Conservation (phyloP, 2,329 filamentous ascomycete species). For the Alternaria angustiovoidea region DNA sequence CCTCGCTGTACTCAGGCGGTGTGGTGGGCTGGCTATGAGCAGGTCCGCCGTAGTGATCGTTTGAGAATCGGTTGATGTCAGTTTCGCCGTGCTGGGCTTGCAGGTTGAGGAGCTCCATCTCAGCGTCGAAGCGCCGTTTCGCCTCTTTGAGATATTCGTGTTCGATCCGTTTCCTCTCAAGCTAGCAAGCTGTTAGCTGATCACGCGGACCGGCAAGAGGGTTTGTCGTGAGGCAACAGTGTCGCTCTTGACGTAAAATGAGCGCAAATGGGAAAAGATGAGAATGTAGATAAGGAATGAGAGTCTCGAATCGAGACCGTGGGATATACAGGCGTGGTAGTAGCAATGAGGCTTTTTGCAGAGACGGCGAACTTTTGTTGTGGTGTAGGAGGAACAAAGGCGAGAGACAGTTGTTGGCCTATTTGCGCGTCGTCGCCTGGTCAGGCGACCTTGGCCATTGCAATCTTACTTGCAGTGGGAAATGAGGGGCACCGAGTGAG, state of each 20-base stretch:
- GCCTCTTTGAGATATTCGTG: constrained; percentile 92
- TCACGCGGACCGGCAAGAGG: constrained; percentile 25
- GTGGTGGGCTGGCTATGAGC: constrained; percentile 91
- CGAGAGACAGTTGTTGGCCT: constrained; percentile 15
- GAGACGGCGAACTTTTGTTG: constrained; percentile 12
- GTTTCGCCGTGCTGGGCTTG: constrained; percentile 83
- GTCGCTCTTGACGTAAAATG: constrained; percentile 14
- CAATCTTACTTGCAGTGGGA: constrained; percentile 21
- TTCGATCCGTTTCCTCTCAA: constrained; percentile 92
- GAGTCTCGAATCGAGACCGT: constrained; percentile 24
- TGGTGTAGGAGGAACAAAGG: constrained; percentile 14
- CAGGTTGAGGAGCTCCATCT: constrained; percentile 88
- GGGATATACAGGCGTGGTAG: constrained; percentile 26
- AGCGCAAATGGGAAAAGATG: constrained; percentile 25
- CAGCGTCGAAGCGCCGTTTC: constrained; percentile 86
- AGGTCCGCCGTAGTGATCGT: constrained; percentile 73
- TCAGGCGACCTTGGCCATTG: constrained; percentile 18
- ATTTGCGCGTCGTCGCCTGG: constrained; percentile 7
- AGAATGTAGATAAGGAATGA: constrained; percentile 12
- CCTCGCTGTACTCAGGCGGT: constrained; percentile 88
- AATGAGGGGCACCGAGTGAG: constrained; percentile 15
- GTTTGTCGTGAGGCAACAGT: constrained; percentile 23
- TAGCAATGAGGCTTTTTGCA: constrained; percentile 21
- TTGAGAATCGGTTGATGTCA: constrained; percentile 84
- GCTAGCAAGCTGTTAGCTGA: constrained; percentile 61